A percentile compares a stretch with the other conserved stretches of the same genome.
Evolutionary conservation across 2,329 filamentous ascomycete species (phyloP).

Genomic region (Pseudopithomyces chartarum): DNA sequence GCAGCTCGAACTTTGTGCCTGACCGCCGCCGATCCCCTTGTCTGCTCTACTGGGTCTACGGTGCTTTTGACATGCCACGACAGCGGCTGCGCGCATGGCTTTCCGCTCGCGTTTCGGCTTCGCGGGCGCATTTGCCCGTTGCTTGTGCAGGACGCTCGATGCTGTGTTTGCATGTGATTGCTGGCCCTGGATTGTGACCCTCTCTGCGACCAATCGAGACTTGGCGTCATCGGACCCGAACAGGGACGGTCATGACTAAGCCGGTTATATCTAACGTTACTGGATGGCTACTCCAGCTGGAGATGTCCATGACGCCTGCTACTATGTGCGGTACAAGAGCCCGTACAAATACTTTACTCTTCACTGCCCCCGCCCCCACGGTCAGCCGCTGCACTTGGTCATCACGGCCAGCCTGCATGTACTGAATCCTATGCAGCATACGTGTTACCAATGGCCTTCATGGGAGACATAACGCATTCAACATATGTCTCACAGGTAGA

Average conservation of each 20-base stretch:
- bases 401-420: too few species aligned
- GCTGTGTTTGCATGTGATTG: background rate
- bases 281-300: background rate
- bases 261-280: background rate
- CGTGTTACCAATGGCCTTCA: too few species aligned
- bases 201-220: too few species aligned
- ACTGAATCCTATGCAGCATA: too few species aligned
- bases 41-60: background rate
- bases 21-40: conserved; percentile 1
- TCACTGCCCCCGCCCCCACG: too few species aligned
- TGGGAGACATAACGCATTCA: too few species aligned
- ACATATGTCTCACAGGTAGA: too few species aligned
- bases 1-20: conserved; percentile 5
- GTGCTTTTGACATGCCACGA: background rate
- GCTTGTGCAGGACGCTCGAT: background rate
- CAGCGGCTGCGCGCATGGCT: background rate
- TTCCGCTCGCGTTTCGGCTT: background rate
- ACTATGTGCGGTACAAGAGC: too few species aligned
- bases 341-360: too few species aligned
- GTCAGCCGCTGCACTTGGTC: too few species aligned
- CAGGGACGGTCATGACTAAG: background rate
- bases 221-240: background rate
- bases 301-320: too few species aligned
- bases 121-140: background rate
- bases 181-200: background rate